phyloP scores from a whole-genome alignment of 1,284 basidiomycete genomes.

The Boletus mariae region DNA sequence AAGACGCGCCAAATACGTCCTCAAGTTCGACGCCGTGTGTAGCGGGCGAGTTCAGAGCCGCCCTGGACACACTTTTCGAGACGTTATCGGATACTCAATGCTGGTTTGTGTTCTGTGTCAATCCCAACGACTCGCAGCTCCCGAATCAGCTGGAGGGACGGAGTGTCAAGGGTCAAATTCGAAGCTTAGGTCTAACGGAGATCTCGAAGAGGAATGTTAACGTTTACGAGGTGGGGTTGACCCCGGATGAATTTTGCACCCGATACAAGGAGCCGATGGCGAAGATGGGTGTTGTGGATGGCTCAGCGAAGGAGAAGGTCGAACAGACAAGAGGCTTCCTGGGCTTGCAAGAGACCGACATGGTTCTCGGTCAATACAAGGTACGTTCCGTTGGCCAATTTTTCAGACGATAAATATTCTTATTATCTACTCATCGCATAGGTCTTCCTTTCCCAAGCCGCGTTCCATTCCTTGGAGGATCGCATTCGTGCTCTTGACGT shows the following conservation, averaged over 20 bases:
- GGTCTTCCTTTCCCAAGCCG: constrained; percentile 86
- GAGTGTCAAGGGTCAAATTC: constrained; percentile 88
- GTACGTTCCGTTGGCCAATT: constrained; percentile 27
- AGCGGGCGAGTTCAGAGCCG: constrained; percentile 82
- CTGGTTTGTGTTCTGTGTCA: constrained; percentile 92
- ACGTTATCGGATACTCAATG: constrained; percentile 88
- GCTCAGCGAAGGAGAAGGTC: constrained; percentile 49
- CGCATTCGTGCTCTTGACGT: constrained; percentile 77
- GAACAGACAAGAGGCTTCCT: constrained; percentile 62
- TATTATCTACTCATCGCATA: constrained; percentile 30
- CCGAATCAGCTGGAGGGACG: constrained; percentile 92
- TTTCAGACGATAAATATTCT: background rate
- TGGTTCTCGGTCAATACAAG: constrained; percentile 67
- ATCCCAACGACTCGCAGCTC: constrained; percentile 92
- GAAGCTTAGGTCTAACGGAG: constrained; percentile 77
- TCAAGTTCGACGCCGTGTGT: constrained; percentile 61
- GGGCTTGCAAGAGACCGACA: constrained; percentile 66
- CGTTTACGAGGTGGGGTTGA: constrained; percentile 83
- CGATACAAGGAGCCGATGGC: constrained; percentile 68
- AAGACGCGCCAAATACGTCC: constrained; percentile 37
- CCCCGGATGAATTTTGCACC: constrained; percentile 83
- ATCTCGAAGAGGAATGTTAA: constrained; percentile 67
- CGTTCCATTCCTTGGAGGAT: constrained; percentile 91
- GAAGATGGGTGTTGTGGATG: constrained; percentile 46
- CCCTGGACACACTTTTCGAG: constrained; percentile 83